Evolutionary conservation across 2,329 filamentous ascomycete genomes (phyloP).

Genomic region (Paecilomyces sp.): DNA sequence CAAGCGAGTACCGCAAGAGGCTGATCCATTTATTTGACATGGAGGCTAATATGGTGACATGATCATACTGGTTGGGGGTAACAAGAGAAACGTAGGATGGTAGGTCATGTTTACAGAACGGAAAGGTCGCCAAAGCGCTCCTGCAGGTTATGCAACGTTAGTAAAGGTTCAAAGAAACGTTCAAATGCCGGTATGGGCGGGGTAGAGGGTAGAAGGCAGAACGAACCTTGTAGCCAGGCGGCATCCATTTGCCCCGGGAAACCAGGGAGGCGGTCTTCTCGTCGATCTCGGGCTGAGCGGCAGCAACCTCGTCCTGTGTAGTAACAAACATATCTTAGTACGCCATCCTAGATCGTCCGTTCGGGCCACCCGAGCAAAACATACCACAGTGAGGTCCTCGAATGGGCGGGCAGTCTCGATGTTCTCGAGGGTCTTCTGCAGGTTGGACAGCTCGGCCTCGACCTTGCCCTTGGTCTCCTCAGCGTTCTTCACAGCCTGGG

Average conservation of each 20-base stretch:
- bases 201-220: neutral
- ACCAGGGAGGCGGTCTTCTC: slow-evolving; percentile 93
- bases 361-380: slow-evolving; percentile 36
- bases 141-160: slow-evolving; percentile 42
- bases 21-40: slow-evolving; percentile 18
- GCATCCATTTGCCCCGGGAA: slow-evolving; percentile 95
- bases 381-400: slow-evolving; percentile 93
- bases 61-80: slow-evolving; percentile 21
- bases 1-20: slow-evolving; percentile 6
- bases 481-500: slow-evolving; percentile 92
- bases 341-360: neutral
- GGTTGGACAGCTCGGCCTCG: slow-evolving; percentile 86
- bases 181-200: neutral
- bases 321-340: slow-evolving; percentile 5
- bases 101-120: slow-evolving; percentile 62
- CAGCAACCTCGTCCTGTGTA: slow-evolving; percentile 80
- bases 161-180: neutral
- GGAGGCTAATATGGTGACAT: slow-evolving; percentile 19
- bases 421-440: slow-evolving; percentile 92
- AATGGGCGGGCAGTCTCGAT: slow-evolving; percentile 94
- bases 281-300: slow-evolving; percentile 93
- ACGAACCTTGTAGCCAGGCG: slow-evolving; percentile 96
- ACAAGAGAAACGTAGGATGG: slow-evolving; percentile 18
- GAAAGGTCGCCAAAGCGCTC: slow-evolving; percentile 99
- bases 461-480: slow-evolving; percentile 96